phyloP scores from a whole-genome alignment of 2,329 filamentous ascomycete species.

The Botryosphaeria agaves region DNA sequence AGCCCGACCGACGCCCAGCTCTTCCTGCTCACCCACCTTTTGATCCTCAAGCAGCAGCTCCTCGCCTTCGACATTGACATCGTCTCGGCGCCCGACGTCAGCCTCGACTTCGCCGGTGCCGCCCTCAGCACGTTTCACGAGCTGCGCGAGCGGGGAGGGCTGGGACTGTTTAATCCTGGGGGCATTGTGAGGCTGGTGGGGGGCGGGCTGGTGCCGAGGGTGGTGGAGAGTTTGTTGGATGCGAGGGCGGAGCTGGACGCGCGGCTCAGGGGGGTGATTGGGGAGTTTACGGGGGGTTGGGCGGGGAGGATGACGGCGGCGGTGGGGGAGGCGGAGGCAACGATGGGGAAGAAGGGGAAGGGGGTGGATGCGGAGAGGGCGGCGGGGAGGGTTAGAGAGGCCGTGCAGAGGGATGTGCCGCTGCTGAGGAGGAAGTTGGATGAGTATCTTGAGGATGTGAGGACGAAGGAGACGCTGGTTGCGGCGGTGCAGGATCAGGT shows the following conservation, averaged over 20 bases:
- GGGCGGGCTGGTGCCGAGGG: conserved; percentile 41
- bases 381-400: conserved; percentile 33
- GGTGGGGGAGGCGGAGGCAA: conserved; percentile 15
- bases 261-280: conserved; percentile 43
- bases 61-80: conserved; percentile 88
- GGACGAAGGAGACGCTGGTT: conserved; percentile 48
- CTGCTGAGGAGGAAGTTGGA: conserved; percentile 38
- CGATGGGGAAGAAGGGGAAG: conserved; percentile 3
- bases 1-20: conserved; percentile 60
- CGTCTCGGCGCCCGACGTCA: conserved; percentile 45
- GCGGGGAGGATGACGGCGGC: conserved; percentile 37
- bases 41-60: conserved; percentile 90
- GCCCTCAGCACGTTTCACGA: conserved; percentile 53
- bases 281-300: conserved; percentile 45
- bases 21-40: conserved; percentile 86
- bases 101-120: conserved; percentile 48
- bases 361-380: conserved; percentile 8
- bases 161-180: conserved; percentile 48
- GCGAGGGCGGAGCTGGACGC: conserved; percentile 52
- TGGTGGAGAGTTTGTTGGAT: conserved; percentile 55
- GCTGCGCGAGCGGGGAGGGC: conserved; percentile 43
- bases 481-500: conserved; percentile 48
- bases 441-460: conserved; percentile 45
- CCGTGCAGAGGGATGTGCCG: conserved; percentile 40
- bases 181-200: conserved; percentile 43